A percentile compares a stretch with the other conserved stretches of the same genome.
phyloP scores from a whole-genome alignment of 495 filamentous ascomycete species.

The Penicillium bialowiezense region DNA sequence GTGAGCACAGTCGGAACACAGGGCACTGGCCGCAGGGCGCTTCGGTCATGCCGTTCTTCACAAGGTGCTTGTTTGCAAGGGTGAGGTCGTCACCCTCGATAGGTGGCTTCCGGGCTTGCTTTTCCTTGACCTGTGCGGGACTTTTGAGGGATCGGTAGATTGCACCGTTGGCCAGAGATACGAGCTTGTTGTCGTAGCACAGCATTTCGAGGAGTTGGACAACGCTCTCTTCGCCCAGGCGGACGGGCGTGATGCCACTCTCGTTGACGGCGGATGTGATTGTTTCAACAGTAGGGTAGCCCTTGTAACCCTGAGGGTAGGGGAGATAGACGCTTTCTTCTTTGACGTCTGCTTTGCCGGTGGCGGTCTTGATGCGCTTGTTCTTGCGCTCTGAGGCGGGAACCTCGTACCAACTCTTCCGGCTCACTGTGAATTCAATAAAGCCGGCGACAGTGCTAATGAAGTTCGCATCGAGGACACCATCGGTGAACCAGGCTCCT shows the following conservation, averaged over 20 bases:
- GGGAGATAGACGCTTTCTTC: conserved; percentile 50
- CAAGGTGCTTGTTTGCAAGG: conserved; percentile 16
- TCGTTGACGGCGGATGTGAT: conserved; percentile 70
- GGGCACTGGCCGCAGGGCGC: conserved; percentile 89
- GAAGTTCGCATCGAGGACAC: conserved; percentile 80
- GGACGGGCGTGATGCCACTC: conserved; percentile 60
- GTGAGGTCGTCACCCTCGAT: conserved; percentile 28
- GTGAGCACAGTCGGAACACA: conserved; percentile 87
- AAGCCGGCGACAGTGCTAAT: conserved; percentile 67
- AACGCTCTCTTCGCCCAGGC: conserved; percentile 68
- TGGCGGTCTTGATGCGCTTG: conserved; percentile 46
- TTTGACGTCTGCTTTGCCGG: conserved; percentile 33
- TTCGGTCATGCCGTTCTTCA: conserved; percentile 73
- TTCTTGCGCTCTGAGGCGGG: conserved; percentile 24
- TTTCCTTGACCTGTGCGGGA: conserved; percentile 36
- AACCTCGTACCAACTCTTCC: conserved; percentile 62
- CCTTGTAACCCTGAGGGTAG: conserved; percentile 63
- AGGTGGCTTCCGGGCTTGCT: conserved; percentile 37
- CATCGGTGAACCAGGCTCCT: conserved; percentile 89
- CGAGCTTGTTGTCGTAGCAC: conserved; percentile 71
- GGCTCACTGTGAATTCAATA: conserved; percentile 69
- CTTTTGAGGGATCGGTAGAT: conserved; percentile 49
- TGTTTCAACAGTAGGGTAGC: conserved; percentile 71
- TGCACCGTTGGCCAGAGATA: conserved; percentile 47
- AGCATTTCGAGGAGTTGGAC: conserved; percentile 80